Conservation (phyloP, 129 eudicot genomes). For the Heracleum sosnowskyi region DNA sequence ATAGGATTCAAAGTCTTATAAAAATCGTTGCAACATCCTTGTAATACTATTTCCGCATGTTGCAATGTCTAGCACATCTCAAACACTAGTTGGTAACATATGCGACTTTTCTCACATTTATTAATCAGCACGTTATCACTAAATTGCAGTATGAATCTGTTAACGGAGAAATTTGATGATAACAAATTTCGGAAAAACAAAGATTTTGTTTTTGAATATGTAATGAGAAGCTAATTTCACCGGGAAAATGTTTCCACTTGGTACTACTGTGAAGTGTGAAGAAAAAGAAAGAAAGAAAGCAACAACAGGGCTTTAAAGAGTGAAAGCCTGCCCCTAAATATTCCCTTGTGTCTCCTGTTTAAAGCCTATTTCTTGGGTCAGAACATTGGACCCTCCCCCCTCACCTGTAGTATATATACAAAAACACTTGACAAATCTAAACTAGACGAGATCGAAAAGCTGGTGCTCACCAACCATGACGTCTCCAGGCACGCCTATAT, state of each 20-base stretch:
- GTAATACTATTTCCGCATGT: neutral
- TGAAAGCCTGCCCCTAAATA: conserved; percentile 35
- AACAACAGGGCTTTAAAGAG: conserved; percentile 22
- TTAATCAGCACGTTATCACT: neutral
- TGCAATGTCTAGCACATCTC: too few relatives aligned
- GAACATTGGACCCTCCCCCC: neutral
- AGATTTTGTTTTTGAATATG: too few relatives aligned
- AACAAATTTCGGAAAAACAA: too few relatives aligned
- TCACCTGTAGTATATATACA: too few relatives aligned
- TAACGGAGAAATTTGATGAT: too few relatives aligned
- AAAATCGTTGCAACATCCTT: too few relatives aligned
- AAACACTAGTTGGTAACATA: too few relatives aligned
- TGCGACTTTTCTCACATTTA: neutral
- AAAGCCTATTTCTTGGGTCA: conserved; percentile 4
- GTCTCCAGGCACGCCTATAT: conserved; percentile 49
- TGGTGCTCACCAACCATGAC: conserved; percentile 17
- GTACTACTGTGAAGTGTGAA: rapidly evolving
- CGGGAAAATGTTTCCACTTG: neutral
- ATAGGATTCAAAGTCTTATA: too few relatives aligned
- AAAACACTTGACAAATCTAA: neutral
- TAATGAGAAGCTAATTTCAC: neutral
- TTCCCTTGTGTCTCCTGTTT: neutral
- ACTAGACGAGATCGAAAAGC: neutral
- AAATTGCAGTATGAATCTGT: too few relatives aligned
- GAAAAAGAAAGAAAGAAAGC: neutral